Evolutionary conservation across 345 rosid species (phyloP), one percentile per base, ranked within the genome.

Genomic region (Gossypium ekmanianum): DNA sequence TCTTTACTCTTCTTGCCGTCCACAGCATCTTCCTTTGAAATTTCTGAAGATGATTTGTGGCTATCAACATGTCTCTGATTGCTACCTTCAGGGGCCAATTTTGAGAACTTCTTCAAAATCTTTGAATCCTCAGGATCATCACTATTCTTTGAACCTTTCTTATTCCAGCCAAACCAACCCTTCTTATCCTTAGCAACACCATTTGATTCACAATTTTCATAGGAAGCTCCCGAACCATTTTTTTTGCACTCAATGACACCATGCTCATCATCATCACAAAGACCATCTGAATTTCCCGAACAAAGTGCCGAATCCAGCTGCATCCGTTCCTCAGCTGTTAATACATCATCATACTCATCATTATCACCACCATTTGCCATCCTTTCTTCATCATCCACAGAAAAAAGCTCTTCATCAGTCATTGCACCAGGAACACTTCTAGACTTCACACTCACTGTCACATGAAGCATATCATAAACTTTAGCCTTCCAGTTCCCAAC

Each of bases 381-480:
- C 72, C 86, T 84, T 26, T 90, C 97, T 74, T 90, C 99, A 66
- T 88, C 87, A 63, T 89, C 96, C 81, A 81, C 94, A 0, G 98
- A 83, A 83, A 96, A 96, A 61, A 96, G 94, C 74, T 96, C 98
- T 79, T 93, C 98, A 81, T 93, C 99, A 67, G 97, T 93, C 94
- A 93, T 87, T 54, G 99, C 99, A 79, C 99, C 99, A 17, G 99
- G 98, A 81, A 95, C 99, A 58, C 97, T 79, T 63, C 99, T 91
- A 18, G 99, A 96, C 79, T 93, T 96, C 81, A 96, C 97, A 71
- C 98, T 93, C 65, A 96, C 98, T 91, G 94, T 88, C 76, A 96
- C 99, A 83, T 93, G 89, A 74, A 91, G 93, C 99, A 96, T 96
- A 78, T 96, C 99, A 45, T 90, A 90, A 71, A 93, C 94, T 80